Percentiles rank a stretch among this genome's conserved stretches.
phyloP scores from a whole-genome alignment of 169 alveolate species.

The Toxoplasma gondii region DNA sequence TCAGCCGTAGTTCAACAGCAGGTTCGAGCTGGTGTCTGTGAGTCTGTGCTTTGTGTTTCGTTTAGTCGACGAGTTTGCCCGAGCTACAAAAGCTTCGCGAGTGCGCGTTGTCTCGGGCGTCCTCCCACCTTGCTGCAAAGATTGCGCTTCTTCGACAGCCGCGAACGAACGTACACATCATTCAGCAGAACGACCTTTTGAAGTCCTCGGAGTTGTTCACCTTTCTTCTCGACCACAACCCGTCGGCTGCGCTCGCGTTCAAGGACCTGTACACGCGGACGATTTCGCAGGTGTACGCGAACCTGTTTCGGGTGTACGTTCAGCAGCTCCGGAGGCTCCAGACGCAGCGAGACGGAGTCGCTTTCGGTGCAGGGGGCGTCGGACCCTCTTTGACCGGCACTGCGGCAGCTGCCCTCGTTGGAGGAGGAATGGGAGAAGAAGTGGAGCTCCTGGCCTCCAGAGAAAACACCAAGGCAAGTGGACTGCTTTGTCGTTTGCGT shows the following conservation, averaged over 20 bases:
- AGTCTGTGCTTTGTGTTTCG: neutral
- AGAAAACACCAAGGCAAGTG: neutral
- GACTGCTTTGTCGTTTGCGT: neutral
- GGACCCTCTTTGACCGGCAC: neutral
- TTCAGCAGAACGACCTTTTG: constrained; percentile 38
- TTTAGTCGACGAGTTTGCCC: neutral
- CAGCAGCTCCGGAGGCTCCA: constrained; percentile 27
- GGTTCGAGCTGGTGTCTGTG: neutral
- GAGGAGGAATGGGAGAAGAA: neutral
- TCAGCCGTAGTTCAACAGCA: neutral
- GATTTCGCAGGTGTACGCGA: constrained; percentile 38
- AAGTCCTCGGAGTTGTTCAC: neutral
- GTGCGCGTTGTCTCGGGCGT: neutral
- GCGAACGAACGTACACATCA: constrained; percentile 28
- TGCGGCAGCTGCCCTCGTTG: neutral
- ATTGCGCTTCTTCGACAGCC: constrained; percentile 40
- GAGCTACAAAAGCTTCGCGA: neutral
- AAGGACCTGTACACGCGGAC: constrained; percentile 36
- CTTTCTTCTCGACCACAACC: constrained; percentile 43
- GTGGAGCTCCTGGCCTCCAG: neutral
- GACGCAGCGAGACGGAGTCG: neutral
- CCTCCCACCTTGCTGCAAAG: neutral
- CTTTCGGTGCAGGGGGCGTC: neutral
- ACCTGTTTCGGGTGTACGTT: constrained; percentile 39
- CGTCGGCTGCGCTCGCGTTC: constrained; percentile 41